A percentile compares a stretch with the other conserved stretches of the same genome.
Conservation (phyloP, 495 filamentous ascomycete genomes). For the Penicillium alfredii region DNA sequence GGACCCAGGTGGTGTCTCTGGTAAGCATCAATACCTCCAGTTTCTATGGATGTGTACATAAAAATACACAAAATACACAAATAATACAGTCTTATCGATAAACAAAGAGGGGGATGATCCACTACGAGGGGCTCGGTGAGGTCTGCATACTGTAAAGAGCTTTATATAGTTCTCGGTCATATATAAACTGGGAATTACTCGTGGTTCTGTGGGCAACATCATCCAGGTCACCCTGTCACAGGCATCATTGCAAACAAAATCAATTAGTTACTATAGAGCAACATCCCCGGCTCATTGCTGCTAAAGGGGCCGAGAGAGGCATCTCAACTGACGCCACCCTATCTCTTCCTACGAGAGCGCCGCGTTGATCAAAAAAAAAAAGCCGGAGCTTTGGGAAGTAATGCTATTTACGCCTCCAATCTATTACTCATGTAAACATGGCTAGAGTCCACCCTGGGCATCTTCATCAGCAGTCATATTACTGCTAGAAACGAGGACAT, state of each 20-base stretch:
- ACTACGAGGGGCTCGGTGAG: too few relatives aligned
- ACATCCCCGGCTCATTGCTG: constrained; percentile 48
- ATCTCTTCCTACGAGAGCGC: constrained; percentile 61
- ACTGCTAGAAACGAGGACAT: constrained; percentile 84
- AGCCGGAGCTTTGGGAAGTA: constrained; percentile 69
- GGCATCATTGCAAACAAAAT: neutral
- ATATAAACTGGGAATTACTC: too few relatives aligned
- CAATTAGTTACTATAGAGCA: constrained; percentile 32
- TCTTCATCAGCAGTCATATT: too few relatives aligned
- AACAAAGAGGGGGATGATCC: constrained; percentile 13
- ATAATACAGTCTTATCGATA: constrained; percentile 23
- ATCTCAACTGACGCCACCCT: constrained; percentile 79
- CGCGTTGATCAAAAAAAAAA: constrained; percentile 67
- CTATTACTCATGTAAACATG: too few relatives aligned
- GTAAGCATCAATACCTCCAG: too few relatives aligned
- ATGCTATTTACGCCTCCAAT: constrained; percentile 6
- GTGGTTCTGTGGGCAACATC: too few relatives aligned
- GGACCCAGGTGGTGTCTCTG: too few relatives aligned
- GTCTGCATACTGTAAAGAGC: too few relatives aligned
- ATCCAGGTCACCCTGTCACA: too few relatives aligned
- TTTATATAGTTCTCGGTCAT: too few relatives aligned
- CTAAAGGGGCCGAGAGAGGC: constrained; percentile 71
- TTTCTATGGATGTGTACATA: too few relatives aligned
- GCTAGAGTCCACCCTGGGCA: too few relatives aligned
- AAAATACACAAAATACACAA: neutral